Percentiles rank a stretch among this genome's conserved stretches.
These are phyloP conservation scores for Fusarium luffae DNA, from an alignment of 2,329 filamentous ascomycete genomes.

Conservation along the genomic window DNA sequence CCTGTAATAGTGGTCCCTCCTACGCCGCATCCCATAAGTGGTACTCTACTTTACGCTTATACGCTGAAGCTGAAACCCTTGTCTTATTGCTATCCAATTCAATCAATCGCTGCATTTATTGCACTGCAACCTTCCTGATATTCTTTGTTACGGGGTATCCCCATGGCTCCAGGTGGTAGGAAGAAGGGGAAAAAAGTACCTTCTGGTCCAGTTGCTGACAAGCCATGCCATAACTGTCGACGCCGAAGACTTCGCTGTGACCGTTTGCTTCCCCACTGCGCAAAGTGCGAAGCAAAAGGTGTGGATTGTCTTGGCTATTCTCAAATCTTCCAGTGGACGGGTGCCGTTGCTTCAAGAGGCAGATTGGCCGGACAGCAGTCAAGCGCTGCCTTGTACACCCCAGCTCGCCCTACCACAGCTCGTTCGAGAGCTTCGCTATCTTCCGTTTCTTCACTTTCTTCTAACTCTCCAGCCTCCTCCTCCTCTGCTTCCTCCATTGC, in stretches of 20 bases:
- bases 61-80: slow-evolving; percentile 28
- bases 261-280: slow-evolving; percentile 61
- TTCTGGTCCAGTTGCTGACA: slow-evolving; percentile 45
- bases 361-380: slow-evolving; percentile 56
- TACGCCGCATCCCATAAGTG: slow-evolving; percentile 27
- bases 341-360: slow-evolving; percentile 57
- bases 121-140: slow-evolving; percentile 1
- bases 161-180: slow-evolving; percentile 42
- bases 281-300: slow-evolving; percentile 61
- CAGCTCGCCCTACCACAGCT: slow-evolving; percentile 28
- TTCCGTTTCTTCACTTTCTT: slow-evolving; percentile 36
- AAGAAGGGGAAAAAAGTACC: slow-evolving; percentile 43
- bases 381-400: slow-evolving; percentile 47
- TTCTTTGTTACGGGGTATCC: slow-evolving; percentile 9
- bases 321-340: slow-evolving; percentile 64
- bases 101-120: slow-evolving; percentile 14
- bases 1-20: slow-evolving; percentile 37
- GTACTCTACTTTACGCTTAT: slow-evolving; percentile 30
- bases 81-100: not conserved
- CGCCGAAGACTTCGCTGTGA: slow-evolving; percentile 65
- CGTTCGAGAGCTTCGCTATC: slow-evolving; percentile 33
- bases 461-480: slow-evolving; percentile 26
- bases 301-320: slow-evolving; percentile 65
- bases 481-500: slow-evolving; percentile 28
- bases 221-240: slow-evolving; percentile 65